phyloP scores from a whole-genome alignment of 768 basidiomycete species.

The Rhodosporidiobolus odoratus region DNA sequence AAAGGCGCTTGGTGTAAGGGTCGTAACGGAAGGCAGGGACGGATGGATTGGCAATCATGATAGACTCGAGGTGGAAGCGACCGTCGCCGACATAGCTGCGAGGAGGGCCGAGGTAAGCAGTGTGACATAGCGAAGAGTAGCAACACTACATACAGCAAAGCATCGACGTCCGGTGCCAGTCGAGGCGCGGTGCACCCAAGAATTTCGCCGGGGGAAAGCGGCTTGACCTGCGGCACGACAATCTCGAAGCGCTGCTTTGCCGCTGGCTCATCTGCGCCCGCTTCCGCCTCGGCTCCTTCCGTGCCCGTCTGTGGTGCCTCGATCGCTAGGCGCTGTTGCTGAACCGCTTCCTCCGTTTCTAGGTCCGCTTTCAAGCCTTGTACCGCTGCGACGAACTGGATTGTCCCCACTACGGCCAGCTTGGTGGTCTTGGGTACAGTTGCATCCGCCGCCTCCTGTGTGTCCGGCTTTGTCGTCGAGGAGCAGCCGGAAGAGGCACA shows the following conservation, averaged over 20 bases:
- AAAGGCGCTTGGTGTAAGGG: conserved; percentile 95
- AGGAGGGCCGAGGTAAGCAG: background rate
- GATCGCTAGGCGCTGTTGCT: conserved; percentile 25
- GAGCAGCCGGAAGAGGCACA: conserved; percentile 46
- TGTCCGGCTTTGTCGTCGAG: conserved; percentile 34
- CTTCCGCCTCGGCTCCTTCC: conserved; percentile 21
- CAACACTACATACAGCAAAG: conserved; percentile 67
- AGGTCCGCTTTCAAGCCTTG: conserved; percentile 80
- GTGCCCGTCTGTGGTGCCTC: conserved; percentile 31
- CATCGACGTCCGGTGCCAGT: conserved; percentile 66
- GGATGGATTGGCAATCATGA: conserved; percentile 98
- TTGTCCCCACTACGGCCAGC: conserved; percentile 89
- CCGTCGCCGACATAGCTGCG: conserved; percentile 85
- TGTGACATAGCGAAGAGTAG: background rate
- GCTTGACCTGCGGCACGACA: conserved; percentile 77
- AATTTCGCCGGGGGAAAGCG: conserved; percentile 92
- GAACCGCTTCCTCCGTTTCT: conserved; percentile 34
- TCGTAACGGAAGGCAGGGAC: conserved; percentile 97
- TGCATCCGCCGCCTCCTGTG: background rate
- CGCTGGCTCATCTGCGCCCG: background rate
- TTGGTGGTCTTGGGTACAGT: conserved; percentile 40
- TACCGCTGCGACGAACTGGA: conserved; percentile 91
- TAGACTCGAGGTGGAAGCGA: conserved; percentile 93
- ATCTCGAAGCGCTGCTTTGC: conserved; percentile 62
- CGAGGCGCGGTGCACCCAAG: conserved; percentile 92